Conservation (phyloP, 1,139 yeast species). For the Meyerozyma smithsonii region DNA sequence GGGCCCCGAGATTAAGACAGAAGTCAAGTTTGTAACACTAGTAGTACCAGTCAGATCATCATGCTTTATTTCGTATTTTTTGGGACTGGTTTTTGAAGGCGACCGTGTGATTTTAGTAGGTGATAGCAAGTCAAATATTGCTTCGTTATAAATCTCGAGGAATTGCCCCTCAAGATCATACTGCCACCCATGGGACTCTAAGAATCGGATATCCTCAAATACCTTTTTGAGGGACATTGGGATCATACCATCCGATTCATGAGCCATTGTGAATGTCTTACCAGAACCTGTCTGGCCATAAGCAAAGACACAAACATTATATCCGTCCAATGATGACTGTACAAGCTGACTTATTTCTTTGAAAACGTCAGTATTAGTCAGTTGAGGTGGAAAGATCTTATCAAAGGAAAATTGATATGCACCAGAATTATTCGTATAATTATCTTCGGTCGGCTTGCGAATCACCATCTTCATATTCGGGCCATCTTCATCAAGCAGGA, state of each 20-base stretch:
- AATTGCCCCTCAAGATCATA: constrained; percentile 71
- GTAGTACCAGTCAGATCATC: constrained; percentile 53
- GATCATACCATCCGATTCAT: constrained; percentile 69
- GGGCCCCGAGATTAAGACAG: constrained; percentile 43
- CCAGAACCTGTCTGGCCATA: constrained; percentile 99
- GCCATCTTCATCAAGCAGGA: constrained; percentile 43
- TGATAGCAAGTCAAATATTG: constrained; percentile 21
- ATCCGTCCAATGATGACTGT: constrained; percentile 88
- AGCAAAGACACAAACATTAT: constrained; percentile 89
- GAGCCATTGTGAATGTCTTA: constrained; percentile 88
- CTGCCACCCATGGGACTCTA: constrained; percentile 59
- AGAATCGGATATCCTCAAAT: constrained; percentile 50
- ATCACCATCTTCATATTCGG: constrained; percentile 34
- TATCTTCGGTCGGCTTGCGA: constrained; percentile 18
- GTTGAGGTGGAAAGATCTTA: constrained; percentile 57
- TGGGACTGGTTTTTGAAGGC: constrained; percentile 15
- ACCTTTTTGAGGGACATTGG: constrained; percentile 74
- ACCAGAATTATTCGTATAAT: constrained; percentile 9
- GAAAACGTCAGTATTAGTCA: constrained; percentile 61
- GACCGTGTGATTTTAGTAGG: constrained; percentile 6
- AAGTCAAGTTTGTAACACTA: constrained; percentile 54
- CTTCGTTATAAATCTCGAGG: constrained; percentile 41
- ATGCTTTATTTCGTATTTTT: constrained; percentile 70
- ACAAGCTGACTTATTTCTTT: constrained; percentile 83
- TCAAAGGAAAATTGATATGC: constrained; percentile 64